Evolutionary conservation across 805 yeast genomes (phyloP).

Genomic region (Wickerhamiella lipophila): DNA sequence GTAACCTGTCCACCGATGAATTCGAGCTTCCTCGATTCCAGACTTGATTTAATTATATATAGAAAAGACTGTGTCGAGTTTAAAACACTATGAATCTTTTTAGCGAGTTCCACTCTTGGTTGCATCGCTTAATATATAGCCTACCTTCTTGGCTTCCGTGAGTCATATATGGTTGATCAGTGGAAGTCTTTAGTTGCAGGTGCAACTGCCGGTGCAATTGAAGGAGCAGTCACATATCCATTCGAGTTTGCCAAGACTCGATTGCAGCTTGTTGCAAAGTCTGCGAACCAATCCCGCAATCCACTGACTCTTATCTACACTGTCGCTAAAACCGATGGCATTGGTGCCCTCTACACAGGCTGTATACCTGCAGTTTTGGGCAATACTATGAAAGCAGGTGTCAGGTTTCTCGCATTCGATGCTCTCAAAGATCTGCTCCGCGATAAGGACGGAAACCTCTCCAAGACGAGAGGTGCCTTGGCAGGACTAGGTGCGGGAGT

Average conservation of each 20-base stretch:
- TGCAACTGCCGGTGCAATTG: conserved; percentile 39
- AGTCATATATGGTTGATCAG: conserved; percentile 10
- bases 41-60: background rate
- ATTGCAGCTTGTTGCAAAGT: conserved; percentile 47
- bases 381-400: conserved; percentile 92
- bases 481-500: conserved; percentile 99
- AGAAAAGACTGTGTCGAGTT: too few relatives aligned
- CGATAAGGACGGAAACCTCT: conserved; percentile 74
- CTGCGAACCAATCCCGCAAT: conserved; percentile 47
- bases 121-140: too few relatives aligned
- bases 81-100: too few relatives aligned
- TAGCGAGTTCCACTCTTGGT: too few relatives aligned
- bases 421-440: conserved; percentile 62
- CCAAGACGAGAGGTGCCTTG: conserved; percentile 80
- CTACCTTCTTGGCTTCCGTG: too few relatives aligned
- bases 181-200: conserved; percentile 36
- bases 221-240: conserved; percentile 85
- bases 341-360: conserved; percentile 73
- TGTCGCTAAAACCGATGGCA: conserved; percentile 66
- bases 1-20: conserved; percentile 14
- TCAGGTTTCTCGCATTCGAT: conserved; percentile 86
- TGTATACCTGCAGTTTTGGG: conserved; percentile 96
- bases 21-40: conserved; percentile 17
- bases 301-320: conserved; percentile 71
- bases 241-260: conserved; percentile 95